Evolutionary conservation across 805 yeast genomes (phyloP).

Genomic region (Candida xiaguanensis): DNA sequence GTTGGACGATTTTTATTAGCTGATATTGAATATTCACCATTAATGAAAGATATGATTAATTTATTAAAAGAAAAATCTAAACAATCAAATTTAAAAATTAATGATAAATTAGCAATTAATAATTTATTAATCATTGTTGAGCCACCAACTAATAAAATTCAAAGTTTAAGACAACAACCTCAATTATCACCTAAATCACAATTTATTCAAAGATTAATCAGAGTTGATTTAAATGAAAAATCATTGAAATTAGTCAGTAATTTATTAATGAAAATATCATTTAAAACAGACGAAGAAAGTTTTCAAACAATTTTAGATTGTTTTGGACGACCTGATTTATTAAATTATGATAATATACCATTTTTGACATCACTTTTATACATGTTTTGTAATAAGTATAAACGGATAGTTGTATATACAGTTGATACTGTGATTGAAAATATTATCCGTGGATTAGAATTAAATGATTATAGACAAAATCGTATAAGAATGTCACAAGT

Average conservation of each 20-base stretch:
- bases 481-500: conserved; percentile 60
- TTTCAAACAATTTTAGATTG: conserved; percentile 29
- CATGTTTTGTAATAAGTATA: conserved; percentile 24
- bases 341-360: conserved; percentile 55
- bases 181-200: conserved; percentile 32
- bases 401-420: conserved; percentile 40
- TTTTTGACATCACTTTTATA: conserved; percentile 46
- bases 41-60: conserved; percentile 62
- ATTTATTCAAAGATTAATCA: conserved; percentile 37
- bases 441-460: conserved; percentile 63
- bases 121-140: conserved; percentile 51
- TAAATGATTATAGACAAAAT: conserved; percentile 54
- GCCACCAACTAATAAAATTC: conserved; percentile 47
- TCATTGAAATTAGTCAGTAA: conserved; percentile 21
- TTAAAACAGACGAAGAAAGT: conserved; percentile 39
- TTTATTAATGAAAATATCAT: conserved; percentile 41
- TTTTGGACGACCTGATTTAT: conserved; percentile 58
- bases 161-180: conserved; percentile 14
- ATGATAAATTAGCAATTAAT: conserved; percentile 56
- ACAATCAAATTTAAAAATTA: conserved; percentile 46
- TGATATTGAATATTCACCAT: conserved; percentile 50
- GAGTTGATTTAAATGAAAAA: conserved; percentile 44
- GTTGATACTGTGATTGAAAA: conserved; percentile 65
- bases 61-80: conserved; percentile 49
- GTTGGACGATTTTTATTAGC: conserved; percentile 65